A percentile compares a stretch with the other conserved stretches of the same genome.
phyloP scores from a whole-genome alignment of 192 early-diverging fungal species.

The Podila clonocystis region DNA sequence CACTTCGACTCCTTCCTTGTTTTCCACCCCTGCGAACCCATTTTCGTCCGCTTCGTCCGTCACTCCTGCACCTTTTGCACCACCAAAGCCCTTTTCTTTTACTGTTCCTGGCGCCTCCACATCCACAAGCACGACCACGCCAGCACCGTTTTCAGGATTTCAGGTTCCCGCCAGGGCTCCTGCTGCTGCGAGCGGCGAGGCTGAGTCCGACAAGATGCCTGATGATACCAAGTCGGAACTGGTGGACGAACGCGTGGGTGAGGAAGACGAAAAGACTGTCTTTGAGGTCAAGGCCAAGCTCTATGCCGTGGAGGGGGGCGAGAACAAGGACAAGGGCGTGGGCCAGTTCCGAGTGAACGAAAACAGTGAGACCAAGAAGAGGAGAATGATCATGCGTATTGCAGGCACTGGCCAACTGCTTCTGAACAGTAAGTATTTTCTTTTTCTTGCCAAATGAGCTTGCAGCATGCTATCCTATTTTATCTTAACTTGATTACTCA shows the following conservation, averaged over 20 bases:
- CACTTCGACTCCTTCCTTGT: background rate
- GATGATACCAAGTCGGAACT: slow-evolving; percentile 19
- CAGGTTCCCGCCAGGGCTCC: background rate
- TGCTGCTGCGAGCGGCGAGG: background rate
- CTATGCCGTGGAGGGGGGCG: background rate
- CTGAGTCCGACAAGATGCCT: slow-evolving; percentile 12
- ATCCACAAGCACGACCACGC: background rate
- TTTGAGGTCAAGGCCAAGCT: slow-evolving; percentile 13
- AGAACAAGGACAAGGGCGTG: slow-evolving; percentile 16
- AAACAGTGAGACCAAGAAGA: slow-evolving; percentile 11
- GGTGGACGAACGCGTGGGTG: slow-evolving; percentile 8
- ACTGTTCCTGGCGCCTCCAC: background rate
- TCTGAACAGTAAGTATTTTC: slow-evolving; percentile 16
- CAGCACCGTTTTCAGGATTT: slow-evolving; percentile 7
- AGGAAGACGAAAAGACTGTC: slow-evolving; percentile 21
- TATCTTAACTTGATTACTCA: background rate
- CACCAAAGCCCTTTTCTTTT: slow-evolving; percentile 9
- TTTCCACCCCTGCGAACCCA: slow-evolving; percentile 1
- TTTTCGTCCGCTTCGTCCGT: background rate
- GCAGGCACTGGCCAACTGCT: slow-evolving; percentile 4
- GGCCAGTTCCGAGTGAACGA: slow-evolving; percentile 28
- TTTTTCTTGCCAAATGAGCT: background rate
- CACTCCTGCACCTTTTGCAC: slow-evolving; percentile 1
- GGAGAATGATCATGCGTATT: slow-evolving; percentile 24
- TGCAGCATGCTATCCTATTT: too few relatives aligned